Percentiles rank a stretch among this genome's conserved stretches.
Evolutionary conservation across 2,329 filamentous ascomycete genomes (phyloP).

Genomic region (Didymella sp.): DNA sequence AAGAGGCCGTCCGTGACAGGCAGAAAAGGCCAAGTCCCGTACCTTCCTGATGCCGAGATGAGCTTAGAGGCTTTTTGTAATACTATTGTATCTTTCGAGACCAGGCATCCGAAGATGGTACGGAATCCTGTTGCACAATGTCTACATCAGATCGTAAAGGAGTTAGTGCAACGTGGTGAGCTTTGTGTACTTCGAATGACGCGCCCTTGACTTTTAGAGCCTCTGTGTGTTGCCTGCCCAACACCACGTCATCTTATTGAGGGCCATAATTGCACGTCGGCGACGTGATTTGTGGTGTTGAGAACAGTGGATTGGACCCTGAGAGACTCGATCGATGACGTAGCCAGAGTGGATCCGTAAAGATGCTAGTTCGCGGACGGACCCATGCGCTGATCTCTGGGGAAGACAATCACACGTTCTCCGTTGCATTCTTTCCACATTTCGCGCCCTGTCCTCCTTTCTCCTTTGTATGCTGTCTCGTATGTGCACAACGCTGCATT

Average conservation of each 20-base stretch:
- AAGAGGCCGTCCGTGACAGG: slow-evolving; percentile 55
- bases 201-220: not conserved
- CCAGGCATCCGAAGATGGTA: not conserved
- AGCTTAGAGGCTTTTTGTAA: not conserved
- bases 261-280: too few species aligned
- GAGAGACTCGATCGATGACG: slow-evolving; percentile 10
- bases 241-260: not conserved
- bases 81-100: not conserved
- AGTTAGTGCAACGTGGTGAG: not conserved
- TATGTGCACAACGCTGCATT: not conserved
- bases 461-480: not conserved
- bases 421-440: not conserved
- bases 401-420: slow-evolving; percentile 7
- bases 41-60: slow-evolving; percentile 45
- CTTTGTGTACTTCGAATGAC: not conserved
- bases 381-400: slow-evolving; percentile 16
- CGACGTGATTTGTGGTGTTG: too few species aligned
- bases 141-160: not conserved
- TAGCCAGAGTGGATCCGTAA: slow-evolving; percentile 2
- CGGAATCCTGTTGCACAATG: not conserved
- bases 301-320: slow-evolving; percentile 11
- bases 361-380: slow-evolving; percentile 7
- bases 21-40: slow-evolving; percentile 54
- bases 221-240: not conserved
- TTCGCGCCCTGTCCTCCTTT: not conserved